phyloP scores from a whole-genome alignment of 2,329 filamentous ascomycete genomes.

The Neophaeococcomyces mojaviensis region DNA sequence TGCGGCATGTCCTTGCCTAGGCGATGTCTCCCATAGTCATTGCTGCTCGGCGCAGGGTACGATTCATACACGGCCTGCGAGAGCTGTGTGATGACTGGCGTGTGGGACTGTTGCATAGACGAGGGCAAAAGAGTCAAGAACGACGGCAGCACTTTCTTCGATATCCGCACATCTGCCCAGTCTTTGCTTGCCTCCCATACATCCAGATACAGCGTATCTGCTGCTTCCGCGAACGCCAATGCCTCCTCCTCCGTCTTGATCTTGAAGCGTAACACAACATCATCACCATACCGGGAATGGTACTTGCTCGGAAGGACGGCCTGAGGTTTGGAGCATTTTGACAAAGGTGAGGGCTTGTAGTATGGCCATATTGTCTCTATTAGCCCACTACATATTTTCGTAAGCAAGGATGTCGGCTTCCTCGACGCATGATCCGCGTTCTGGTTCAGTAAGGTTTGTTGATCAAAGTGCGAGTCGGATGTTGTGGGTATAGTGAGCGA shows the following conservation, averaged over 20 bases:
- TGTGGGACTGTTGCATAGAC: slow-evolving; percentile 64
- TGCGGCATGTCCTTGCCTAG: slow-evolving; percentile 11
- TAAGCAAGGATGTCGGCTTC: slow-evolving; percentile 1
- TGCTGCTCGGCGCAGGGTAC: slow-evolving; percentile 47
- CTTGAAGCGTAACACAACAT: slow-evolving; percentile 87
- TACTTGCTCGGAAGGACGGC: not conserved
- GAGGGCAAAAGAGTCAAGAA: slow-evolving; percentile 70
- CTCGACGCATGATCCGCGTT: not conserved
- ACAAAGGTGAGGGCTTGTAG: slow-evolving; percentile 1
- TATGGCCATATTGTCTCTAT: slow-evolving; percentile 7
- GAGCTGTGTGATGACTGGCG: slow-evolving; percentile 71
- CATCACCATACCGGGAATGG: slow-evolving; percentile 54
- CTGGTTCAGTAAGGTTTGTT: not conserved
- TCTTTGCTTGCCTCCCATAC: slow-evolving; percentile 78
- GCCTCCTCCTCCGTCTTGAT: slow-evolving; percentile 63
- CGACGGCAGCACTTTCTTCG: slow-evolving; percentile 64
- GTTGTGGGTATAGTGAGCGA: not conserved
- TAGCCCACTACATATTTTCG: not conserved
- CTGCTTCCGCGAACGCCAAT: slow-evolving; percentile 62
- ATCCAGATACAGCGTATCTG: slow-evolving; percentile 71
- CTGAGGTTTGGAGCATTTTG: not conserved
- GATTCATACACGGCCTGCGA: slow-evolving; percentile 69
- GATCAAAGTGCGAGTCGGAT: not conserved
- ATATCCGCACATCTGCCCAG: slow-evolving; percentile 77
- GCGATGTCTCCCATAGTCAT: slow-evolving; percentile 37